phyloP scores from a whole-genome alignment of 768 basidiomycete genomes.

The Boletus pseudopeckii region DNA sequence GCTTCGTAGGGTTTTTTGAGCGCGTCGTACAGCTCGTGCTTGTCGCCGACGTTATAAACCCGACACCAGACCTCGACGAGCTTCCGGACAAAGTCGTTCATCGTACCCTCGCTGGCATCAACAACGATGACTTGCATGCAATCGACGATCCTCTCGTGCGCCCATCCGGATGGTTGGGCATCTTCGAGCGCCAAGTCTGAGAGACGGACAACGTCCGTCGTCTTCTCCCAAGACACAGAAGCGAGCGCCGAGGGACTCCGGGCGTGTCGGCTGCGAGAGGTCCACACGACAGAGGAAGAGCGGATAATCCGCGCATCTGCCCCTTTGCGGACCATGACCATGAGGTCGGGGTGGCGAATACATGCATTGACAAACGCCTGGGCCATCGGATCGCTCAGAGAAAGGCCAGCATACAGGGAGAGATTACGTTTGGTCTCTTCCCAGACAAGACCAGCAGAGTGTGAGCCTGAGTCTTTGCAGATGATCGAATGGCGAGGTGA shows the following conservation, averaged over 20 bases:
- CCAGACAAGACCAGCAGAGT: constrained; percentile 14
- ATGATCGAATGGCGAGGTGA: constrained; percentile 23
- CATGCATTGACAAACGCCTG: constrained; percentile 32
- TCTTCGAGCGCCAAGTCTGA: constrained; percentile 25
- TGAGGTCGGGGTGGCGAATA: constrained; percentile 29
- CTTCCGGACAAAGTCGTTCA: constrained; percentile 30
- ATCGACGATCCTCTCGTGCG: constrained; percentile 14
- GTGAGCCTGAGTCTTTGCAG: constrained; percentile 12
- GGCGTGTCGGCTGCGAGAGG: constrained; percentile 26
- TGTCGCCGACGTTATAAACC: constrained; percentile 23
- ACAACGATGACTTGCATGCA: constrained; percentile 32
- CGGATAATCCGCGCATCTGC: constrained; percentile 24
- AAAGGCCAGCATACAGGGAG: constrained; percentile 24
- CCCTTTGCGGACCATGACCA: constrained; percentile 33
- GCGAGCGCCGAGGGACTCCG: constrained; percentile 25
- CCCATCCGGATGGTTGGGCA: constrained; percentile 20
- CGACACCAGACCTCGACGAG: constrained; percentile 28
- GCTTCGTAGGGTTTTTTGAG: constrained; percentile 22
- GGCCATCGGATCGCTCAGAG: constrained; percentile 27
- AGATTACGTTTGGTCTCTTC: constrained; percentile 30
- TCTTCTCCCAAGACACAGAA: constrained; percentile 24
- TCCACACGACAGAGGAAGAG: constrained; percentile 26
- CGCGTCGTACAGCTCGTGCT: constrained; percentile 16
- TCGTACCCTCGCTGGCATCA: constrained; percentile 25
- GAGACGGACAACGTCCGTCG: constrained; percentile 13